Base-by-base conservation (phyloP, 2,329 filamentous ascomycete genomes). In the Endoconidiophora polonica region DNA sequence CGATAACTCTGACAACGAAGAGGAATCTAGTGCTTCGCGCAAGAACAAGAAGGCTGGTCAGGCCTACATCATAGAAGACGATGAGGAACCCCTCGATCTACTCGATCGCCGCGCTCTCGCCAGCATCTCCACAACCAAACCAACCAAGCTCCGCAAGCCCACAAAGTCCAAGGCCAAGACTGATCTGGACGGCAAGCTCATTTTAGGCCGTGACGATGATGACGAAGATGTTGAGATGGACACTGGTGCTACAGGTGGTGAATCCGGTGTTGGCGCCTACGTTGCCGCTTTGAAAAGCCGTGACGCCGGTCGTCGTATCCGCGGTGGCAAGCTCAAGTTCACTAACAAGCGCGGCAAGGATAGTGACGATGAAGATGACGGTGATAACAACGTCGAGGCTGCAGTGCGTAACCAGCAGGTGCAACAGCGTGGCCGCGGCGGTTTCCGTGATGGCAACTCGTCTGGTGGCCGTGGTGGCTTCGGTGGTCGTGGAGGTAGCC, bases 61-160 rank as follows among this genome's bases (percentile, higher is more conserved):
- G 58, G 77, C 83, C 1, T 98, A 91, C 65, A 96, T 98, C 58
- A 76, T 94, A 54, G 90, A 96, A 68, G 84, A 93, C 54, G 86
- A 93, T 52, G 85, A 94, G 58, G 91, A 96, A 63, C 91, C 91
- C 1, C 80, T 98, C 40, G 91, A 98, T 68, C 75, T 98, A 43
- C 76, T 98, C 14, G 90, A 91, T 59, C 83, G 86, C 54, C 82
- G 81, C 61, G 86, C 88, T 6, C 76, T 98, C 40, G 90, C 86
- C 49, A 91, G 86, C 62, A 95, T 98, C 59, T 94, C 88, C 2
- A 86, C 85, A 4, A 94, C 86, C 9, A 90, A 87, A 63, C 90
- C 88, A 3, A 66, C 74, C 50, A 81, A 78, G 61, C 65, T 74
- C 57, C 75, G 75, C 61, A 71, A 73, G 58, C 70, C 69, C 48